Percentiles rank a stretch among this genome's conserved stretches.
Evolutionary conservation across 306 rosid genomes (phyloP).

Genomic region (Spatholobus suberectus): DNA sequence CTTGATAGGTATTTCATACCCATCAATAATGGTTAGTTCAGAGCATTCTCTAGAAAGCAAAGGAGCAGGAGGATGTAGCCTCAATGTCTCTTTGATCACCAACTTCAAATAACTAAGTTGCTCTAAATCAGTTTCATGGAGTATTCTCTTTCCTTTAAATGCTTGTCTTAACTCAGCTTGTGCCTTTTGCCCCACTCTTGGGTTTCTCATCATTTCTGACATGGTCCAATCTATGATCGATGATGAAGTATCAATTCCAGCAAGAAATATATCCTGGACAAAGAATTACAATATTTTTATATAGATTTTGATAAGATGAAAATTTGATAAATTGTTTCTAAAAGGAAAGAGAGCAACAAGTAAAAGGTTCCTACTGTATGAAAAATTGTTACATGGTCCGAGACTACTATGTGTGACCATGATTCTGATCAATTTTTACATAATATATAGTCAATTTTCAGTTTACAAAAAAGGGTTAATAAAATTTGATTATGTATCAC

Average conservation of each 20-base stretch:
- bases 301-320: background rate
- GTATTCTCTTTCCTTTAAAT: background rate
- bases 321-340: background rate
- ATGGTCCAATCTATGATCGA: constrained; percentile 20
- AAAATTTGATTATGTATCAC: too few relatives aligned
- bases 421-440: too few relatives aligned
- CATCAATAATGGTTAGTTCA: constrained; percentile 6
- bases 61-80: constrained; percentile 33
- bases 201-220: constrained; percentile 26
- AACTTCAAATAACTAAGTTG: constrained; percentile 10
- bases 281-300: background rate
- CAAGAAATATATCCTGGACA: constrained; percentile 10
- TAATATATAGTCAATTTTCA: too few relatives aligned
- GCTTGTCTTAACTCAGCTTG: constrained; percentile 31
- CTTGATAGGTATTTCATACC: background rate
- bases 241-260: background rate
- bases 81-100: constrained; percentile 39
- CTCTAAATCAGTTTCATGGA: constrained; percentile 10
- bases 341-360: too few relatives aligned
- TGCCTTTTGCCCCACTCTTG: constrained; percentile 20
- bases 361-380: too few relatives aligned
- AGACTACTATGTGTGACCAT: too few relatives aligned
- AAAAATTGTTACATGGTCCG: too few relatives aligned
- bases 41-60: constrained; percentile 39
- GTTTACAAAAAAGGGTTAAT: too few relatives aligned